Conservation (phyloP, 2,329 filamentous ascomycete species). For the Thermothelomyces thermophilus region DNA sequence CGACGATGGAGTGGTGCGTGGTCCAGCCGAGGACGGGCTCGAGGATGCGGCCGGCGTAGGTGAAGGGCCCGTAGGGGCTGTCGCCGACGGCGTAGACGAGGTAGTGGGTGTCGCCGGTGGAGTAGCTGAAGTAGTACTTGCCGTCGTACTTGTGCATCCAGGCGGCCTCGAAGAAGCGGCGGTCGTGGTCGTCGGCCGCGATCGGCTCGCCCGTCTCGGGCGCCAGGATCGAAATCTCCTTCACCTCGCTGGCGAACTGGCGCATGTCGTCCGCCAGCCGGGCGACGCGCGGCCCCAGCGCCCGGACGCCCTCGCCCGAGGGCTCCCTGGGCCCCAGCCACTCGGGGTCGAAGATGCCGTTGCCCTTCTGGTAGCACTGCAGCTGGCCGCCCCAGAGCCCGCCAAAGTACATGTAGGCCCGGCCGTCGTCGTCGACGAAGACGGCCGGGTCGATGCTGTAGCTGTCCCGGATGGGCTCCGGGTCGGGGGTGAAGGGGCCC, state of each 20-base stretch:
- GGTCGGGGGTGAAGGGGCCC: slow-evolving; percentile 63
- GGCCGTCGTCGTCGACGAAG: slow-evolving; percentile 62
- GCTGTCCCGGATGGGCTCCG: slow-evolving; percentile 58
- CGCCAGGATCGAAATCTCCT: slow-evolving; percentile 59
- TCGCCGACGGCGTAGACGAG: slow-evolving; percentile 62
- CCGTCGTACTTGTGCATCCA: slow-evolving; percentile 70
- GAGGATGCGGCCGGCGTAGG: slow-evolving; percentile 62
- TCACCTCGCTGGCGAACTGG: slow-evolving; percentile 47
- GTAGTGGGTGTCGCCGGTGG: slow-evolving; percentile 71
- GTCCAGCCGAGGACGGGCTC: slow-evolving; percentile 77
- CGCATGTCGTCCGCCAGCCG: slow-evolving; percentile 60
- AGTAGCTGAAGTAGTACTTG: slow-evolving; percentile 71
- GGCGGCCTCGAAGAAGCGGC: slow-evolving; percentile 73
- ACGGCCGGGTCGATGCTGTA: slow-evolving; percentile 72
- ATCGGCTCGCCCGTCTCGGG: slow-evolving; percentile 54
- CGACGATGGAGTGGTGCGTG: slow-evolving; percentile 72
- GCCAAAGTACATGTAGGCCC: slow-evolving; percentile 67
- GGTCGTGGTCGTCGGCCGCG: slow-evolving; percentile 60
- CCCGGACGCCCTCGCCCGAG: slow-evolving; percentile 44
- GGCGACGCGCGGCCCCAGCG: slow-evolving; percentile 61
- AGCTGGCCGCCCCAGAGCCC: slow-evolving; percentile 77
- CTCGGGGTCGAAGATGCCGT: slow-evolving; percentile 47
- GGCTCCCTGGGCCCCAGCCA: slow-evolving; percentile 56
- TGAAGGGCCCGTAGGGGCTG: slow-evolving; percentile 64
- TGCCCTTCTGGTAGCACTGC: slow-evolving; percentile 61